phyloP scores from a whole-genome alignment of 2,329 filamentous ascomycete genomes.

The Aspergillus candidus region DNA sequence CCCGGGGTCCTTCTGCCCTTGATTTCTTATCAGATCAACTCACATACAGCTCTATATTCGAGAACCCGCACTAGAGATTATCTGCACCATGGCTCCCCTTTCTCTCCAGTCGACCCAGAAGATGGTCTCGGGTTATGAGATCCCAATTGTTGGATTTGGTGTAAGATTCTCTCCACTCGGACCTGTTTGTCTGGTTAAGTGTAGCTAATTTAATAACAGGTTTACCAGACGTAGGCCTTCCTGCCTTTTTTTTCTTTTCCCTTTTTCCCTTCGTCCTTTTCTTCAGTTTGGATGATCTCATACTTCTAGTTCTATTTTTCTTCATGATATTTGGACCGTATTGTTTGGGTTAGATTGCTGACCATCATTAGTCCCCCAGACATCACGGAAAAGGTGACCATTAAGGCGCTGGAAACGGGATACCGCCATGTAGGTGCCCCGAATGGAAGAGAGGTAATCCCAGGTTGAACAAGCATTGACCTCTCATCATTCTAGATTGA shows the following conservation, averaged over 20 bases:
- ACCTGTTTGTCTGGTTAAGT: neutral
- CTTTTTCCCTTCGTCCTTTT: neutral
- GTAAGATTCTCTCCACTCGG: constrained; percentile 22
- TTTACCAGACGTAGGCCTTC: constrained; percentile 34
- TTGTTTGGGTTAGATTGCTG: neutral
- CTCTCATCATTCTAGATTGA: constrained; percentile 42
- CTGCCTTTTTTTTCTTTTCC: neutral
- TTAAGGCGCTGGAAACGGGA: constrained; percentile 51
- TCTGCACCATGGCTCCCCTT: constrained; percentile 18
- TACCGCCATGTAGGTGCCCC: constrained; percentile 49
- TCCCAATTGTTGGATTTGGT: constrained; percentile 38
- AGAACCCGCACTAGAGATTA: neutral
- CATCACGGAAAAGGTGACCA: constrained; percentile 52
- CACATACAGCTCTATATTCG: neutral
- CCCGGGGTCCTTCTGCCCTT: too few species aligned
- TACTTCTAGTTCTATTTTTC: neutral
- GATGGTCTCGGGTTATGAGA: constrained; percentile 36
- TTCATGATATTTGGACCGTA: neutral
- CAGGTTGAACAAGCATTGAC: neutral
- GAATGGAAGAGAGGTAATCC: too few species aligned
- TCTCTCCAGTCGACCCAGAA: constrained; percentile 33
- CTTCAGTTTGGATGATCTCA: too few species aligned
- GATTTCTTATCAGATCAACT: neutral
- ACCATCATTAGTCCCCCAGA: constrained; percentile 44
- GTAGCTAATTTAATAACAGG: constrained; percentile 17